Evolutionary conservation across 768 basidiomycete genomes (phyloP).

Genomic region (Fomitopsis serialis): DNA sequence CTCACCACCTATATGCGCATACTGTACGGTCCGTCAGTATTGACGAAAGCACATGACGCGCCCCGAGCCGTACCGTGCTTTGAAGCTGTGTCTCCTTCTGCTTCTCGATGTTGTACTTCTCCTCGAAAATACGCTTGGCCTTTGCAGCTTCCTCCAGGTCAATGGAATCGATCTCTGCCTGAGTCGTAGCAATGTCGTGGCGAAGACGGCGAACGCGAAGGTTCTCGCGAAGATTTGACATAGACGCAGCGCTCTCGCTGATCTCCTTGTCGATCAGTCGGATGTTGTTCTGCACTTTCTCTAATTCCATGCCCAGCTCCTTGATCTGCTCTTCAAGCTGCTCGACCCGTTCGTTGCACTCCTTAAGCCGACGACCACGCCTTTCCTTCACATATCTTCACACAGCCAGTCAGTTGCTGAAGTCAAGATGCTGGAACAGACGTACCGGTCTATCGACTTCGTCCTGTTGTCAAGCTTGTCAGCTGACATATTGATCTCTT

Average conservation of each 20-base stretch:
- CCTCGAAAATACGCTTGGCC: slow-evolving; percentile 80
- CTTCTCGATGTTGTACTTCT: slow-evolving; percentile 68
- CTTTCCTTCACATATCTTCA: slow-evolving; percentile 71
- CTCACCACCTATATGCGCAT: slow-evolving; percentile 79
- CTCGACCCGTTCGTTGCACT: slow-evolving; percentile 51
- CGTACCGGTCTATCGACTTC: slow-evolving; percentile 62
- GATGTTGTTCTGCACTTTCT: slow-evolving; percentile 38
- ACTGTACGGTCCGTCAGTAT: slow-evolving; percentile 34
- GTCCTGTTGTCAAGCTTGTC: slow-evolving; percentile 60
- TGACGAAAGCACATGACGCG: background rate
- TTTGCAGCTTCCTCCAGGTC: slow-evolving; percentile 86
- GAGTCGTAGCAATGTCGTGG: slow-evolving; percentile 58
- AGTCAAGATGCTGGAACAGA: background rate
- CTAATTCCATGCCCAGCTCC: slow-evolving; percentile 34
- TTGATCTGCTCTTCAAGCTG: slow-evolving; percentile 41
- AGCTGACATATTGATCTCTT: slow-evolving; percentile 60
- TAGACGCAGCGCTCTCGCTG: slow-evolving; percentile 63
- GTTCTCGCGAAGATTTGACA: slow-evolving; percentile 79
- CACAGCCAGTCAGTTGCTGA: background rate
- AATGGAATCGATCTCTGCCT: slow-evolving; percentile 64
- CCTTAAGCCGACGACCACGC: slow-evolving; percentile 52
- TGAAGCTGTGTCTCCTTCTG: slow-evolving; percentile 68
- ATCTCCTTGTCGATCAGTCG: slow-evolving; percentile 71
- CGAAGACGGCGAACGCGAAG: slow-evolving; percentile 67
- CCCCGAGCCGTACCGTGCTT: slow-evolving; percentile 45